Evolutionary conservation across 2,329 filamentous ascomycete species (phyloP).

Genomic region (Colletotrichum sp.): DNA sequence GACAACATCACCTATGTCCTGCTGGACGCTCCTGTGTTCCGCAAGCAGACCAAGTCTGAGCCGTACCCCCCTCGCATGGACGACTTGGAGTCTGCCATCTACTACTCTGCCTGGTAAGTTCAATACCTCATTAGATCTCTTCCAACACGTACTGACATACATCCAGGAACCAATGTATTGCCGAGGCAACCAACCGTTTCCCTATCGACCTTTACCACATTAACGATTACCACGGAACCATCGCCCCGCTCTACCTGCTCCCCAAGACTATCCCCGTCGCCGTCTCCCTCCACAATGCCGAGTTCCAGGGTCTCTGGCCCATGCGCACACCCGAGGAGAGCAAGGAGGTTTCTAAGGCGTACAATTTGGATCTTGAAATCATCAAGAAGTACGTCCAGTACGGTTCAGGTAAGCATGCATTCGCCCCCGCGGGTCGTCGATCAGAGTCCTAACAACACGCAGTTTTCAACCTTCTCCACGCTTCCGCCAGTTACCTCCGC

Average conservation of each 20-base stretch:
- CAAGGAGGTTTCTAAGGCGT: conserved; percentile 68
- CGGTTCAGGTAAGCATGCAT: conserved; percentile 47
- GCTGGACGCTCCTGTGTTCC: conserved; percentile 70
- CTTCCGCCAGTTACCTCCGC: conserved; percentile 69
- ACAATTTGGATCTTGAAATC: conserved; percentile 62
- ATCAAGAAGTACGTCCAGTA: conserved; percentile 69
- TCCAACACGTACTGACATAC: background rate
- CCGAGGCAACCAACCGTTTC: conserved; percentile 66
- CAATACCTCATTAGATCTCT: fast-evolving
- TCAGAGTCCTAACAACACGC: background rate
- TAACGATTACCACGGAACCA: conserved; percentile 69
- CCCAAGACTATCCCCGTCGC: conserved; percentile 66
- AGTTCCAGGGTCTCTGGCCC: conserved; percentile 73
- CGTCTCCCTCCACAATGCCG: conserved; percentile 71
- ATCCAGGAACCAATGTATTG: conserved; percentile 65
- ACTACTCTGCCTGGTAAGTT: conserved; percentile 67
- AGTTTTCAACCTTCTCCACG: conserved; percentile 73
- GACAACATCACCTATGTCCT: conserved; percentile 73
- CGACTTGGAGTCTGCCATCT: conserved; percentile 70
- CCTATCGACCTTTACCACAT: conserved; percentile 68
- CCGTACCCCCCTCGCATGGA: conserved; percentile 74
- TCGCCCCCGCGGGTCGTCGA: fast-evolving
- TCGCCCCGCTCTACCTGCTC: conserved; percentile 71
- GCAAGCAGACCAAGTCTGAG: conserved; percentile 65
- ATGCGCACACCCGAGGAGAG: conserved; percentile 67